Base-by-base conservation (phyloP, 2,329 filamentous ascomycete genomes). In the Colletotrichum siamense region DNA sequence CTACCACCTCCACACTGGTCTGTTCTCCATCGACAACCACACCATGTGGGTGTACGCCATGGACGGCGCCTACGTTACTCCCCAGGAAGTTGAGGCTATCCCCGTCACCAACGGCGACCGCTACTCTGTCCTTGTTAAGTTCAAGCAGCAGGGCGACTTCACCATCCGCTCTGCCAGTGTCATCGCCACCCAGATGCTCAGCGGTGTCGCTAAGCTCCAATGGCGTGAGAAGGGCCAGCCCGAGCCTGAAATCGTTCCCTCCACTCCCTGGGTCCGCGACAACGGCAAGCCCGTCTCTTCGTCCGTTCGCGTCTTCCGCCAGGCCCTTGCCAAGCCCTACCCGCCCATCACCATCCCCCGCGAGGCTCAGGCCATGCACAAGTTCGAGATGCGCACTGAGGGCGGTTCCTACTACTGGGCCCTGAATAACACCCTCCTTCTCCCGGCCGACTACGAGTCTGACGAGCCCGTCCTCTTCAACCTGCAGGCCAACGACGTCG, bases 61-160 rank as follows among this genome's bases (percentile, higher is more conserved):
- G 68, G 91, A 92, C 74, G 90, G 88, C 4, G 82, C 87, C 10
- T 91, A 90, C 80, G 88, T 92, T 69, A 82, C 88, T 76, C 91
- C 91, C 4, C 84, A 88, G 68, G 84, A 84, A 6, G 77, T 78
- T 3, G 70, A 78, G 32, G 77, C 77, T 22, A 75, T 78, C 16
- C 79, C 81, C 1, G 79, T 92, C 6, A 83, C 84, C 77, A 91
- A 89, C 75, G 91, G 90, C 15, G 89, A 89, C 76, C 86, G 90
- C 7, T 91, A 88, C 79, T 90, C 89, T 0, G 83, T 91, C 2
- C 79, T 91, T 64, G 79, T 91, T 77, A 82, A 87, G 74, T 83
- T 91, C 6, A 82, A 87, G 57, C 85, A 87, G 55, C 80, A 85
- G 1, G 89, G 88, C 1, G 83, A 89, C 73, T 93, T 91, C 81